These are phyloP conservation scores for Paraurostyla sp. DNA, from an alignment of 73 alveolate species.

Conservation along the genomic window DNA sequence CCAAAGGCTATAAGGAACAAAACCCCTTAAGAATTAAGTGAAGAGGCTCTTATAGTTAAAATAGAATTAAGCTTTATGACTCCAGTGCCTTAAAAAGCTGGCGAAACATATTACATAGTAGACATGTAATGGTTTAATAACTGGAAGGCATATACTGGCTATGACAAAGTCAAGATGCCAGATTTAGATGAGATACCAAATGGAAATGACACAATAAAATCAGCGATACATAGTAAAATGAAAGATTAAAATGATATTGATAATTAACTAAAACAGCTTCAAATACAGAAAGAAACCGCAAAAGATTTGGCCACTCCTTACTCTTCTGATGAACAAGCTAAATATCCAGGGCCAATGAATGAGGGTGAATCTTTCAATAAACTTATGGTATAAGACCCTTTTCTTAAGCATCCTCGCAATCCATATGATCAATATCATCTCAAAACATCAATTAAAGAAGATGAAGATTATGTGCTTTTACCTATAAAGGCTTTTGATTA, in stretches of 20 bases:
- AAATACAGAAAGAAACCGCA: neutral
- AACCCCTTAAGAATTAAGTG: neutral
- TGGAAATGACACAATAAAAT: neutral
- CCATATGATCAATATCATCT: neutral
- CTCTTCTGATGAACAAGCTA: neutral
- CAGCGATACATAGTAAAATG: neutral
- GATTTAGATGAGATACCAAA: too few species aligned
- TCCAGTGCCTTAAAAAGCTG: constrained; percentile 27
- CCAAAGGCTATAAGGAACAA: neutral
- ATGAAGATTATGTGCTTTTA: constrained; percentile 40
- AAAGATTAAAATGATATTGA: neutral
- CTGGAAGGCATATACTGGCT: constrained; percentile 39
- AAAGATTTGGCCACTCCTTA: neutral
- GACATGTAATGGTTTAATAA: constrained; percentile 20
- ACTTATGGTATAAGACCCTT: neutral
- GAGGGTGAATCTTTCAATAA: neutral
- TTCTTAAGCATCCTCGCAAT: neutral
- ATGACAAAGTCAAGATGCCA: neutral
- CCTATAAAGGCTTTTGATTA: neutral
- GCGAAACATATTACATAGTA: neutral
- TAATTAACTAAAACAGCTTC: neutral
- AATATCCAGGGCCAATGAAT: constrained; percentile 24
- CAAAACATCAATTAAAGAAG: constrained; percentile 37
- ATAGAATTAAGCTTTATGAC: neutral
- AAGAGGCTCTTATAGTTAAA: constrained; percentile 25